A percentile compares a stretch with the other conserved stretches of the same genome.
Conservation (phyloP, 441 rosid species). For the Eruca vesicaria region DNA sequence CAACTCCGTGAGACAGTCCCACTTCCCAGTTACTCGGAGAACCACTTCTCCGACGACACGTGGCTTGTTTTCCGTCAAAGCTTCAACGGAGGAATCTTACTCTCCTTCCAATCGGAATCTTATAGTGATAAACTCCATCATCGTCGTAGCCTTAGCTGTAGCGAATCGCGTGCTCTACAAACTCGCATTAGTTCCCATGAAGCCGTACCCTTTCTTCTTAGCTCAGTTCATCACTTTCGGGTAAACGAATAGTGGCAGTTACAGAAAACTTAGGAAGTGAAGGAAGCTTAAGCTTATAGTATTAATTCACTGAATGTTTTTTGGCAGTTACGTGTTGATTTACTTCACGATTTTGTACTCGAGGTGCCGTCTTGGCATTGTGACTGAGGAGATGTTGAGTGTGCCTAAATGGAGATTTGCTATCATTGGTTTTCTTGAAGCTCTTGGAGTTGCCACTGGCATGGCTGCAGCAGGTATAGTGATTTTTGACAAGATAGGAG, state of each 20-base stretch:
- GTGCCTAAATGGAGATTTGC: slow-evolving; percentile 70
- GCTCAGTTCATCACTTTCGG: slow-evolving; percentile 88
- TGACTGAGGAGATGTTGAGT: slow-evolving; percentile 66
- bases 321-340: slow-evolving; percentile 57
- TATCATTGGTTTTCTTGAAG: slow-evolving; percentile 71
- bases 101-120: slow-evolving; percentile 30
- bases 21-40: slow-evolving; percentile 12
- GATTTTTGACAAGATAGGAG: neutral
- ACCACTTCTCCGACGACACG: slow-evolving; percentile 17
- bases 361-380: slow-evolving; percentile 65
- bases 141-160: slow-evolving; percentile 52
- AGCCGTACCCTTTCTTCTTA: slow-evolving; percentile 76
- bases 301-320: neutral
- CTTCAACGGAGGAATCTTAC: slow-evolving; percentile 21
- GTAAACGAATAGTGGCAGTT: slow-evolving; percentile 26
- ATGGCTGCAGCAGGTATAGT: slow-evolving; percentile 85
- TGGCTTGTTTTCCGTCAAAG: slow-evolving; percentile 29
- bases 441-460: slow-evolving; percentile 76
- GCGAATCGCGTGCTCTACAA: slow-evolving; percentile 91
- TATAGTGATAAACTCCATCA: slow-evolving; percentile 44
- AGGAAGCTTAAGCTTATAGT: neutral
- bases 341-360: slow-evolving; percentile 59
- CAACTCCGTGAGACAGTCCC: slow-evolving; percentile 2
- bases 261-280: neutral
- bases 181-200: slow-evolving; percentile 94